Conservation (phyloP, 2,329 filamentous ascomycete genomes). For the Trichoderma pleuroti region DNA sequence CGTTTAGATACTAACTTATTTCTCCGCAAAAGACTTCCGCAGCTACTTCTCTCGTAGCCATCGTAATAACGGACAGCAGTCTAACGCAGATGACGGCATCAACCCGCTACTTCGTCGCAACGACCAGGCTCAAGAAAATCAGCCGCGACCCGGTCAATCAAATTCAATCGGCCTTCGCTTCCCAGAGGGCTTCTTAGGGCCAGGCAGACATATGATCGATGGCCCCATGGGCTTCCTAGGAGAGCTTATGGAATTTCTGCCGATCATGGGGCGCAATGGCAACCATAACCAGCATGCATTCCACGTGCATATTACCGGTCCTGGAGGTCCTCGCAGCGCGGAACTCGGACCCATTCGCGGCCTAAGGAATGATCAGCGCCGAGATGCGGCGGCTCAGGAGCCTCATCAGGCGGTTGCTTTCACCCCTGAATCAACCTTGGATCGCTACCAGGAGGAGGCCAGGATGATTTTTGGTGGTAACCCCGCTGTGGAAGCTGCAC, state of each 20-base stretch:
- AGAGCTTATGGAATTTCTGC: slow-evolving; percentile 54
- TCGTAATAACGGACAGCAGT: slow-evolving; percentile 50
- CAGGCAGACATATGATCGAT: slow-evolving; percentile 39
- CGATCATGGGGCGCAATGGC: slow-evolving; percentile 42
- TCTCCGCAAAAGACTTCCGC: slow-evolving; percentile 42
- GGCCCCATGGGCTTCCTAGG: slow-evolving; percentile 54
- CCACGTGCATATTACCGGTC: slow-evolving; percentile 57
- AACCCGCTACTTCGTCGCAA: slow-evolving; percentile 80
- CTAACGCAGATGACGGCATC: slow-evolving; percentile 70
- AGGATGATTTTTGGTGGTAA: slow-evolving; percentile 74
- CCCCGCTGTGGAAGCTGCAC: slow-evolving; percentile 62
- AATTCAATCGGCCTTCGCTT: slow-evolving; percentile 53
- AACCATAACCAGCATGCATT: slow-evolving; percentile 46
- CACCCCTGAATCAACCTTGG: slow-evolving; percentile 63
- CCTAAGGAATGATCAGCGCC: slow-evolving; percentile 46
- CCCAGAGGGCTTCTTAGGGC: slow-evolving; percentile 44
- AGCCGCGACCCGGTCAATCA: slow-evolving; percentile 48
- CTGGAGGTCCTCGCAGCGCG: slow-evolving; percentile 43
- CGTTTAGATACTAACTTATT: background rate
- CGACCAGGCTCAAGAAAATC: slow-evolving; percentile 41
- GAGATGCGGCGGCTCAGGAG: slow-evolving; percentile 50
- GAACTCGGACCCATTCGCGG: slow-evolving; percentile 46
- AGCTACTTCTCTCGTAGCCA: slow-evolving; percentile 51
- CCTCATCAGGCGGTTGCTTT: slow-evolving; percentile 76
- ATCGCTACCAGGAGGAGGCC: slow-evolving; percentile 86